phyloP scores from a whole-genome alignment of 441 rosid species.

The Aquilaria agallochum region DNA sequence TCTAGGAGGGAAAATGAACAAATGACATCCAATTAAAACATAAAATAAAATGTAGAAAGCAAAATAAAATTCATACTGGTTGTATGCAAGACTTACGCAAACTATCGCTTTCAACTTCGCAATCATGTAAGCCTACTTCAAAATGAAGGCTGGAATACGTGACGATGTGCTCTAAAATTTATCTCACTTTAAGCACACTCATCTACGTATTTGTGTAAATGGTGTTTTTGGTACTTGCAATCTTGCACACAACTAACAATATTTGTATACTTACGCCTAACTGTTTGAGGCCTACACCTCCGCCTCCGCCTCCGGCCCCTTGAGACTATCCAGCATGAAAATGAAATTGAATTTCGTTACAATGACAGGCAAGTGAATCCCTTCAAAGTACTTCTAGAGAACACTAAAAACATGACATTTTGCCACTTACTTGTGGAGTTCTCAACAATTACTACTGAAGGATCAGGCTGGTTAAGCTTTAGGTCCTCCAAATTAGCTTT shows the following conservation, averaged over 20 bases:
- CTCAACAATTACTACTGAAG: constrained; percentile 72
- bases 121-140: constrained; percentile 7
- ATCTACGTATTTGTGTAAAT: not conserved
- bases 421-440: constrained; percentile 56
- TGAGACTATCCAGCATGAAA: constrained; percentile 57
- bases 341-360: constrained; percentile 40
- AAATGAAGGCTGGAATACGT: constrained; percentile 31
- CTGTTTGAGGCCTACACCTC: constrained; percentile 61
- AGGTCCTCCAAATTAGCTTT: constrained; percentile 82
- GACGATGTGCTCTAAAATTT: constrained; percentile 7
- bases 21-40: constrained; percentile 11
- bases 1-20: constrained; percentile 35
- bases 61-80: constrained; percentile 4
- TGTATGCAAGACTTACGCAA: not conserved
- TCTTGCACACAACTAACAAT: constrained; percentile 27
- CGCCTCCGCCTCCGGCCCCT: constrained; percentile 78
- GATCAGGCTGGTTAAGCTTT: constrained; percentile 60
- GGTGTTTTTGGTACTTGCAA: constrained; percentile 7
- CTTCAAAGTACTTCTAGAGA: constrained; percentile 14
- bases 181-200: not conserved
- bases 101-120: not conserved
- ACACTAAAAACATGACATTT: constrained; percentile 17
- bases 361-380: constrained; percentile 14
- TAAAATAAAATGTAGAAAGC: not conserved
- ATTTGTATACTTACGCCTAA: constrained; percentile 71